Percentiles rank a stretch among this genome's conserved stretches.
Evolutionary conservation across 2,329 filamentous ascomycete species (phyloP).

Genomic region (Trichophaea hybrida): DNA sequence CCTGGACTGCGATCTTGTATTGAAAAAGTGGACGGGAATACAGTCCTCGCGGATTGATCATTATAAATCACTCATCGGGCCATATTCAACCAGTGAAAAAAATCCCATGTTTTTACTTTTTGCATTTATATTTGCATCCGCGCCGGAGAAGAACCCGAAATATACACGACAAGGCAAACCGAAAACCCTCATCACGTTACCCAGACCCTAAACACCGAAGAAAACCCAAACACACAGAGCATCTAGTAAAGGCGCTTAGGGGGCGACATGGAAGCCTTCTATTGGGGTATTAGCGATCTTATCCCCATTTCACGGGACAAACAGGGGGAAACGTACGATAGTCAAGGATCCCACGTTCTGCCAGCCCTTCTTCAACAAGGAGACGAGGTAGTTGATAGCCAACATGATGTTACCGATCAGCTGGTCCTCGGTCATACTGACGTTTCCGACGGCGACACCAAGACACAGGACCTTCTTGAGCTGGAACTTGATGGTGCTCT

Average conservation of each 20-base stretch:
- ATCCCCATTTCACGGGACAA: background rate
- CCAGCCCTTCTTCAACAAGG: conserved; percentile 99
- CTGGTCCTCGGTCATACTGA: conserved; percentile 93
- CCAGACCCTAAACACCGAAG: no score
- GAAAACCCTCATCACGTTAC: background rate
- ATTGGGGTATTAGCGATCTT: conserved; percentile 9
- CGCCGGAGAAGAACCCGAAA: no score
- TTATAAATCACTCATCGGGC: no score
- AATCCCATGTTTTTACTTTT: no score
- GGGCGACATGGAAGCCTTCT: conserved; percentile 97
- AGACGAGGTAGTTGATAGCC: conserved; percentile 99
- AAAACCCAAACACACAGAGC: no score
- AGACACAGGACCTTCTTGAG: conserved; percentile 99
- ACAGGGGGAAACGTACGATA: conserved; percentile 39
- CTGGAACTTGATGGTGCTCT: conserved; percentile 99
- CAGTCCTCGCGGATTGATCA: no score
- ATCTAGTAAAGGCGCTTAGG: conserved; percentile 92
- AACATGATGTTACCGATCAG: conserved; percentile 98
- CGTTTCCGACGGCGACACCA: conserved; percentile 98
- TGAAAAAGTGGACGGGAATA: no score
- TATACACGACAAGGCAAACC: no score
- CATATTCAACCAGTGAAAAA: no score
- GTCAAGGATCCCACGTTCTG: conserved; percentile 99
- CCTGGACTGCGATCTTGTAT: no score
- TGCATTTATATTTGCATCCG: no score